Evolutionary conservation across 2,329 filamentous ascomycete genomes (phyloP), one percentile per base, ranked within the genome.

Genomic region (Microthyrium microscopicum): DNA sequence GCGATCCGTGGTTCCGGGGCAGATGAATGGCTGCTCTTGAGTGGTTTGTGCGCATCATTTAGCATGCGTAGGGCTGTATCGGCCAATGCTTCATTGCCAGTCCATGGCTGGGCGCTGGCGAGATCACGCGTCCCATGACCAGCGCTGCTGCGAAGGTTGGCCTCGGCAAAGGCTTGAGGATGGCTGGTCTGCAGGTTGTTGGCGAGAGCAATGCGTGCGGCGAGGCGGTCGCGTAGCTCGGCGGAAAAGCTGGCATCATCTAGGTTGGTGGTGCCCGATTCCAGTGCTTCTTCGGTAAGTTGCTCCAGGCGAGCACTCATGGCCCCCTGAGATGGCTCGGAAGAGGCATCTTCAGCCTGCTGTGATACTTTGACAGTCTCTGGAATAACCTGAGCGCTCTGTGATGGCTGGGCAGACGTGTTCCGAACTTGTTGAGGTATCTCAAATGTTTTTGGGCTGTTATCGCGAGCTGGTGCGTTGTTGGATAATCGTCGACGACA

Each of bases 21-120:
- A n/a, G n/a, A n/a, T n/a, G n/a, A n/a, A n/a, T n/a, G n/a, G n/a
- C n/a, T n/a, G n/a, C n/a, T n/a, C 24, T 45, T 43, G 35, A 56
- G 26, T 3, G 67, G 68, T 47, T 73, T 74, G 44, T 69, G 66
- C 12, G 66, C 61, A 44, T 74, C 70, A 29, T 68, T 65, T 7
- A 77, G 60, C 69, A 95, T 95, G 20, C 89, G 73, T 31, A 92
- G 58, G 16, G 83, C 74, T 1, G 77, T 67, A 51, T 94, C 84
- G 44, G 76, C 70, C 2, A 77, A 57, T 4, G 60, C 62, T 55
- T 95, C 89, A 9, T 68, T 62, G 3, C 87, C 89, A 0, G 68
- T 73, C 89, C 89, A 98, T 1, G 77, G 66, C 37, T 66, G 57
- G 5, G 74, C 70, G 0, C 66, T 62, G 2, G 82, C 82, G 22